A percentile compares a stretch with the other conserved stretches of the same genome.
phyloP scores from a whole-genome alignment of 1,139 yeast genomes.

The Candida sanyaensis region DNA sequence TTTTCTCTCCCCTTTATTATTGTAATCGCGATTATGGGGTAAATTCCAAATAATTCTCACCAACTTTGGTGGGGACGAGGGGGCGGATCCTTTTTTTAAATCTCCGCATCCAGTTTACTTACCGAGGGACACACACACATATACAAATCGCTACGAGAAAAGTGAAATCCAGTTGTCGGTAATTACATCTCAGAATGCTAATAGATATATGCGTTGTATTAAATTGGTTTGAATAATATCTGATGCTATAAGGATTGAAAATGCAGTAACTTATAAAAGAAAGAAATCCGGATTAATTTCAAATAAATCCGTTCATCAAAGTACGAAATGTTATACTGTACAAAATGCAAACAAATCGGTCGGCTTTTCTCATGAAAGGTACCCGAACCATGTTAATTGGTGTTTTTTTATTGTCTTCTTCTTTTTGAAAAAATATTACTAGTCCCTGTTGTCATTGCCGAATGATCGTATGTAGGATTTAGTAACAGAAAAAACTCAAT shows the following conservation, averaged over 20 bases:
- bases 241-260: too few species aligned
- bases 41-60: neutral
- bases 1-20: neutral
- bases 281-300: neutral
- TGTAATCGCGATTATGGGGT: neutral
- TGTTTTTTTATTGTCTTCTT: neutral
- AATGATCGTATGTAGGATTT: neutral
- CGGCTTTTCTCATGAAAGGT: too few species aligned
- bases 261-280: neutral
- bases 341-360: neutral
- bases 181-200: too few species aligned
- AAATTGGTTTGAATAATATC: too few species aligned
- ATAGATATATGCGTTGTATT: too few species aligned
- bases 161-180: too few species aligned
- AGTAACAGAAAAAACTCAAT: neutral
- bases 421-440: neutral
- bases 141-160: too few species aligned
- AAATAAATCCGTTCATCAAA: neutral
- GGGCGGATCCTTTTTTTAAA: neutral
- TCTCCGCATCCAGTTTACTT: neutral
- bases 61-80: neutral
- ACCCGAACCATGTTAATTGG: too few species aligned
- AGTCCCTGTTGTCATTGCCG: neutral
- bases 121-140: slow-evolving; percentile 1
- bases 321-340: neutral